Evolutionary conservation across 2,329 filamentous ascomycete species (phyloP).

Genomic region (Cercospora sesami): DNA sequence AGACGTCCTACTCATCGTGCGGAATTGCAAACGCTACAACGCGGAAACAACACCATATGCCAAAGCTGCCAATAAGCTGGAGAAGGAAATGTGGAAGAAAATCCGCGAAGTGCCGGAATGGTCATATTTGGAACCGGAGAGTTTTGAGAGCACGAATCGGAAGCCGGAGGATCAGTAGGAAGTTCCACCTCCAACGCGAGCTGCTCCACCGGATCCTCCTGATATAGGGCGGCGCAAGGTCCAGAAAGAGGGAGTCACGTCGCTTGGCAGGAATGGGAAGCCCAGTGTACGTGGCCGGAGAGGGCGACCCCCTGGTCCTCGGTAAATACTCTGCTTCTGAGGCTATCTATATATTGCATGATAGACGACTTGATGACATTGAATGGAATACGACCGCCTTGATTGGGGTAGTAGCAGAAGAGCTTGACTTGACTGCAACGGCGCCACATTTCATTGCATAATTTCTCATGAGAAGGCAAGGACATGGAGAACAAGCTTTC

Average conservation of each 20-base stretch:
- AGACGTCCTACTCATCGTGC: conserved; percentile 85
- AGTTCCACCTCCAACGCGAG: conserved; percentile 4
- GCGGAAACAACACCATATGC: conserved; percentile 93
- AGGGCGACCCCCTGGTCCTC: not conserved
- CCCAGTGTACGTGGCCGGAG: not conserved
- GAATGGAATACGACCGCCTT: not conserved
- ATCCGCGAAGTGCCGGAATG: conserved; percentile 92
- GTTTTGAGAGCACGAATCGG: conserved; percentile 38
- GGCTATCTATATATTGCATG: not conserved
- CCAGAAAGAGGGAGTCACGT: not conserved
- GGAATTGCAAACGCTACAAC: conserved; percentile 95
- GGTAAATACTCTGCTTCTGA: not conserved
- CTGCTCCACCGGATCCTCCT: conserved; percentile 1
- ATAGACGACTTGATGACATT: not conserved
- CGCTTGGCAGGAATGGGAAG: not conserved
- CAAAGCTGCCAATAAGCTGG: conserved; percentile 90
- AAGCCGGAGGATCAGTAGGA: conserved; percentile 26
- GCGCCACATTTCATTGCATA: not conserved
- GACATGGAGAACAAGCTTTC: no score
- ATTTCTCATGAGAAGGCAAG: no score
- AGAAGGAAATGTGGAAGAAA: conserved; percentile 92
- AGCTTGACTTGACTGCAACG: not conserved
- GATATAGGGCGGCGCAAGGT: not conserved
- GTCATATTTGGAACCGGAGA: conserved; percentile 48
- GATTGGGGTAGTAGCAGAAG: not conserved